Conservation (phyloP, 768 basidiomycete species). For the Erythrobasidium yunnanense region DNA sequence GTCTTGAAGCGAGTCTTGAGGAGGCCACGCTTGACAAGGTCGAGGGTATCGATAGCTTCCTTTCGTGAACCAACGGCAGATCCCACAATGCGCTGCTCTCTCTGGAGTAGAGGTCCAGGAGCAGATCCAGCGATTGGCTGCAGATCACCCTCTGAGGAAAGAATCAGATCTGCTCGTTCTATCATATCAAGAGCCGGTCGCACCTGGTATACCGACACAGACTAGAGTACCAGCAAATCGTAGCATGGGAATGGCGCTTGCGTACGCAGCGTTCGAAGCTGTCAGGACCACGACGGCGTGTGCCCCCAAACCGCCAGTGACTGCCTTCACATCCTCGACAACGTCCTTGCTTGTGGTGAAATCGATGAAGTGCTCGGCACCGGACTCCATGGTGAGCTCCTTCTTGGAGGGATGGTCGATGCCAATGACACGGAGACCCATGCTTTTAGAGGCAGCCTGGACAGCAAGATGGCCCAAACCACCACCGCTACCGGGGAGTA, state of each 20-base stretch:
- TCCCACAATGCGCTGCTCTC: slow-evolving; percentile 25
- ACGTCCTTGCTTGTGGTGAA: slow-evolving; percentile 26
- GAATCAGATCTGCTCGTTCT: no score
- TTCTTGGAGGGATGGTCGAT: slow-evolving; percentile 30
- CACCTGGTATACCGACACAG: slow-evolving; percentile 14
- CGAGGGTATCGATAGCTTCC: slow-evolving; percentile 27
- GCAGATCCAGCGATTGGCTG: slow-evolving; percentile 1
- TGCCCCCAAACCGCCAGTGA: slow-evolving; percentile 25
- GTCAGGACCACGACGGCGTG: slow-evolving; percentile 25
- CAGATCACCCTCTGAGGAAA: slow-evolving; percentile 26
- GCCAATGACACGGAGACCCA: slow-evolving; percentile 30
- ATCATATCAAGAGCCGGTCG: no score
- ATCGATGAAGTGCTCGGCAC: slow-evolving; percentile 33
- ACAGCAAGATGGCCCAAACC: slow-evolving; percentile 26
- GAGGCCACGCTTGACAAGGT: slow-evolving; percentile 23
- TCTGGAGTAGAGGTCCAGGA: slow-evolving; percentile 8
- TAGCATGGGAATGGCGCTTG: not conserved
- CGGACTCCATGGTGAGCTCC: not conserved
- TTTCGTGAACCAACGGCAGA: slow-evolving; percentile 25
- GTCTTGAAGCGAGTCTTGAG: slow-evolving; percentile 19
- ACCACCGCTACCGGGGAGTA: no score
- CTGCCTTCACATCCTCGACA: slow-evolving; percentile 26
- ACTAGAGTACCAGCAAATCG: slow-evolving; percentile 24
- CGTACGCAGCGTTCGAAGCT: slow-evolving; percentile 27
- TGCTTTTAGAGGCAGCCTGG: slow-evolving; percentile 23